Base-by-base conservation (phyloP, 139 green algal genomes). In the Asterochloris sp. region DNA sequence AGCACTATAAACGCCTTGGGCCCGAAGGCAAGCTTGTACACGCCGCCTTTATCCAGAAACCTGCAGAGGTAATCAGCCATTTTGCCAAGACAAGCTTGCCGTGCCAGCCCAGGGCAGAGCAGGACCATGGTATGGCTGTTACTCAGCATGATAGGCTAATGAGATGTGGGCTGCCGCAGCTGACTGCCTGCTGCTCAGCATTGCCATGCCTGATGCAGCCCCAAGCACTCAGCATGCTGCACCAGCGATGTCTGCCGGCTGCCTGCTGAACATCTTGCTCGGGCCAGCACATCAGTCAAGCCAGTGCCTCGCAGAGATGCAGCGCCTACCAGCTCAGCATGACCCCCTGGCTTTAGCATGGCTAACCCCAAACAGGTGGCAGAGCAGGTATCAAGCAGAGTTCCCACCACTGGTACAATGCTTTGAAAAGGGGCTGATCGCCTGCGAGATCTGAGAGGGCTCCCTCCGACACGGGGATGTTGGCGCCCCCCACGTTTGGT, bases 1-100 rank as follows among this genome's bases (percentile, higher is more conserved):
- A 99, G 83, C 19, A 99, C 94, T 27, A 99, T 94, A 89, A 99
- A 99, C 12, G 93, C 94, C 91, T 99, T 99, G 77, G 97, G 97
- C 6, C 97, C 97, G 89, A 99, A 99, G 54, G 91, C 95, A 61
- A 99, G 93, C 89, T 98, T 98, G 90, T 94, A 99, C 54, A 99
- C 95, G 27, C 93, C 94, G 54, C 97, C 97, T 54, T 78, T 90
- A 17, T 97, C 90, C 8, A 98, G 82, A 86, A 97, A 98, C 93
- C 93, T 97, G 88, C 38, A 60, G 76, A 28, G 67, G 81, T 23
- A 21, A 76, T 12, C 38, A 83, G 38, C 16, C 24, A 61, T 16
- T 24, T 2, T 77, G 73, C 19, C 28, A 77, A 54, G 38, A 54
- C 38, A 54, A 54, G 6, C 4, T n/a, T 54, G 38, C 38, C 2